Evolutionary conservation across 306 rosid genomes (phyloP), one percentile per base, ranked within the genome.

Genomic region (Medicago lupulina): DNA sequence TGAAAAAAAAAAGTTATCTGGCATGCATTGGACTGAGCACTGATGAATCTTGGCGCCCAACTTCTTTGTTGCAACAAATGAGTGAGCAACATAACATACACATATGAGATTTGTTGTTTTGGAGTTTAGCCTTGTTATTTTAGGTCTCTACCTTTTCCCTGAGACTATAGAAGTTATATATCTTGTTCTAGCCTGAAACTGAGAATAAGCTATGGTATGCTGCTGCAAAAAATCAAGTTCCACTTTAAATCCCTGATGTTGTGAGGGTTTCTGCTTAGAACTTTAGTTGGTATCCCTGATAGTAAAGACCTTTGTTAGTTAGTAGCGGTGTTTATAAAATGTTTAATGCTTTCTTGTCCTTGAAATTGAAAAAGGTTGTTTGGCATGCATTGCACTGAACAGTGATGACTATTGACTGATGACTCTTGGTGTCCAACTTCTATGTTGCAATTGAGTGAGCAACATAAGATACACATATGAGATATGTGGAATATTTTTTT

Each of bases 221-320:
- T 57, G 34, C 76, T 25, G 39, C 57, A 73, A 0, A 57, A 40
- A 57, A 21, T 23, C 9, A 21, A 40, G 43, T 40, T 12, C 67
- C 54, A 41, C 21, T 55, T 54, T 38, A 39, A 15, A 71, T 60
- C 11, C 2, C 28, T 2, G 2, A 70, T 70, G 5, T 49, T 19
- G 40, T 62, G 55, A 50, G 49, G 36, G 18, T 59, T 72, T 18
- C 12, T 73, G 28, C 17, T 55, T 55, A 55, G 44, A 19, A 10
- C 44, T 70, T 79, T 53, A 54, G 40, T 53, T 71, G 61, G 73
- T 41, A 47, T 34, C 54, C 74, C 5, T 76, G 57, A 36, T 19
- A n/a, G 50, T 74, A 10, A 50, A 44, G 70, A 31, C 21, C 17
- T 71, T 72, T 77, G 34, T 34, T 73, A 5, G 43, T 28, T 60